Conservation (phyloP, 345 rosid genomes). For the Limnanthes douglasii region DNA sequence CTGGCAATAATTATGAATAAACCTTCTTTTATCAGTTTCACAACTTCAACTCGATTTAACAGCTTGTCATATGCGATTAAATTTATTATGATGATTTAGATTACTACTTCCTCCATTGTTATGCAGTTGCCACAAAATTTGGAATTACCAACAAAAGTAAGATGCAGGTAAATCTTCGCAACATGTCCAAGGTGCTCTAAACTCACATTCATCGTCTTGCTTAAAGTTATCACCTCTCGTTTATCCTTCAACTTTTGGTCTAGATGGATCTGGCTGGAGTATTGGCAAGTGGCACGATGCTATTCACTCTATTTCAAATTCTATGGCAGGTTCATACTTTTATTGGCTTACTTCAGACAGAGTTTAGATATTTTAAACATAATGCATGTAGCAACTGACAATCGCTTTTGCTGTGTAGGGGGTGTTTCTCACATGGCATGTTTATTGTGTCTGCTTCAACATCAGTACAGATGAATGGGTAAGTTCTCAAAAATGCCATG, state of each 20-base stretch:
- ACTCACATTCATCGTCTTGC: background rate
- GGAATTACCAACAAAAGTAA: constrained; percentile 5
- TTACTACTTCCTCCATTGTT: background rate
- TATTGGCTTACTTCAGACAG: background rate
- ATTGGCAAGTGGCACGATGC: constrained; percentile 27
- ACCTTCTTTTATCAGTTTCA: too few relatives aligned
- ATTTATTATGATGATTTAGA: background rate
- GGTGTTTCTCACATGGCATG: constrained; percentile 37
- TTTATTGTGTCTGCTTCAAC: constrained; percentile 46
- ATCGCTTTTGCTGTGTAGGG: constrained; percentile 18
- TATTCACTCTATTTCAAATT: constrained; percentile 37
- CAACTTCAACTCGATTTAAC: background rate
- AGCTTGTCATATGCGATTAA: background rate
- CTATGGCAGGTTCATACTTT: constrained; percentile 40
- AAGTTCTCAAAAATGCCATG: too few relatives aligned
- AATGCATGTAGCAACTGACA: background rate
- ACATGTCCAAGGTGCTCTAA: background rate
- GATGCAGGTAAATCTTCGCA: constrained; percentile 14
- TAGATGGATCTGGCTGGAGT: constrained; percentile 15
- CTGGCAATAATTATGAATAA: too few relatives aligned
- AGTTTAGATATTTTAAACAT: background rate
- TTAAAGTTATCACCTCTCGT: background rate
- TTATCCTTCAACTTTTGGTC: background rate
- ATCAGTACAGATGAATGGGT: constrained; percentile 68
- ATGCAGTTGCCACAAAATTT: constrained; percentile 14